Conservation (phyloP, 2,329 filamentous ascomycete genomes). For the Sporothrix schenckii region DNA sequence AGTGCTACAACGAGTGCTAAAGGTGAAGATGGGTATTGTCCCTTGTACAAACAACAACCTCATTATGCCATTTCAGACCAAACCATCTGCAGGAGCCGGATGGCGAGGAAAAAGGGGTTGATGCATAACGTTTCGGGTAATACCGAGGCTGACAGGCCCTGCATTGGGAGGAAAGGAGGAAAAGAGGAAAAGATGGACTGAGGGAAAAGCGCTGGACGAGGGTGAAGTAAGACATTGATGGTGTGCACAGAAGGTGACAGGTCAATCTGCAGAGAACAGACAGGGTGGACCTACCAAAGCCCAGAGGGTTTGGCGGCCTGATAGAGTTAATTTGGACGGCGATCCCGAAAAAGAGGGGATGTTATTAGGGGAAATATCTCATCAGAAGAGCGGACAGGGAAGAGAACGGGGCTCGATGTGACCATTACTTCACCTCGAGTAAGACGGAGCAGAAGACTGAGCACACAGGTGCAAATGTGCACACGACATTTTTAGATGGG, state of each 20-base stretch:
- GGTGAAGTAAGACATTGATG: background rate
- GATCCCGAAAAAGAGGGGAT: conserved; percentile 17
- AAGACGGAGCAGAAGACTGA: background rate
- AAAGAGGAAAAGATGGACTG: background rate
- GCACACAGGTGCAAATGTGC: background rate
- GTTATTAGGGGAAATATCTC: background rate
- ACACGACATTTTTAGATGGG: background rate
- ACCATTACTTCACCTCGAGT: background rate
- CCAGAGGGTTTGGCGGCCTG: background rate
- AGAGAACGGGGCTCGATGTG: background rate
- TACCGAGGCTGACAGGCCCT: background rate
- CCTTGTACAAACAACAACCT: background rate
- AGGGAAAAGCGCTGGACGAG: background rate
- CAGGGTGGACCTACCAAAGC: background rate
- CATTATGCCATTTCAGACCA: background rate
- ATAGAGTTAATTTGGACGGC: conserved; percentile 22
- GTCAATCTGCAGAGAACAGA: background rate
- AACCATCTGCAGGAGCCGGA: background rate
- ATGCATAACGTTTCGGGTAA: background rate
- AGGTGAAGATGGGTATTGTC: background rate
- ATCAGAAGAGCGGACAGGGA: background rate
- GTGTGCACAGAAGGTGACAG: background rate
- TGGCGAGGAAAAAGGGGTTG: background rate
- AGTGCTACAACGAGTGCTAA: background rate
- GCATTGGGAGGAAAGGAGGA: background rate